Evolutionary conservation across 345 rosid species (phyloP).

Genomic region (Syzygium grande): DNA sequence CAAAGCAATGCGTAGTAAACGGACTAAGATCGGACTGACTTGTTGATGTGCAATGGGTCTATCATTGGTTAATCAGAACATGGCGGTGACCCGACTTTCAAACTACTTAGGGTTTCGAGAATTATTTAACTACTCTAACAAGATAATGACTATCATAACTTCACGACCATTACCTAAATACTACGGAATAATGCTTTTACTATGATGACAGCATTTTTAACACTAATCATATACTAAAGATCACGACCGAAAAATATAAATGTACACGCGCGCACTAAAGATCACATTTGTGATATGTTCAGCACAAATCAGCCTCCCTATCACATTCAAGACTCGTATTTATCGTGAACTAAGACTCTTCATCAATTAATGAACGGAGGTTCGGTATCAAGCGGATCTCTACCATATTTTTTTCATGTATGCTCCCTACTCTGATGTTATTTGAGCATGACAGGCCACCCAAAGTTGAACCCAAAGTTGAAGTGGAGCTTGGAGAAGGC

Average conservation of each 20-base stretch:
- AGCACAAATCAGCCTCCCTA: not conserved
- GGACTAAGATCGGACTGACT: fast-evolving
- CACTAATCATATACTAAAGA: not conserved
- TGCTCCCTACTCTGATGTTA: no score
- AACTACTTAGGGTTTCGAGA: fast-evolving
- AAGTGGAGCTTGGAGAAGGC: no score
- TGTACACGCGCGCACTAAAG: not conserved
- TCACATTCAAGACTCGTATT: not conserved
- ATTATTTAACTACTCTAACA: not conserved
- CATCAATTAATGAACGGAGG: not conserved
- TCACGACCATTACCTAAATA: not conserved
- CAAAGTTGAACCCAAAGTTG: not conserved
- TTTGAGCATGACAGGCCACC: not conserved
- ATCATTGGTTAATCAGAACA: fast-evolving
- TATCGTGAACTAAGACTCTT: not conserved
- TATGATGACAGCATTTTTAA: not conserved
- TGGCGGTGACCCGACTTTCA: fast-evolving
- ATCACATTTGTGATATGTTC: not conserved
- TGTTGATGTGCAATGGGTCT: not conserved
- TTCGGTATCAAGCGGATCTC: fast-evolving
- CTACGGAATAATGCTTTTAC: not conserved
- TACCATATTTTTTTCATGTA: no score
- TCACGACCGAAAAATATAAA: no score
- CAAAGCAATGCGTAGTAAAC: fast-evolving
- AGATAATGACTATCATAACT: not conserved